phyloP scores from a whole-genome alignment of 2,329 filamentous ascomycete genomes.

The Fusarium chaquense region DNA sequence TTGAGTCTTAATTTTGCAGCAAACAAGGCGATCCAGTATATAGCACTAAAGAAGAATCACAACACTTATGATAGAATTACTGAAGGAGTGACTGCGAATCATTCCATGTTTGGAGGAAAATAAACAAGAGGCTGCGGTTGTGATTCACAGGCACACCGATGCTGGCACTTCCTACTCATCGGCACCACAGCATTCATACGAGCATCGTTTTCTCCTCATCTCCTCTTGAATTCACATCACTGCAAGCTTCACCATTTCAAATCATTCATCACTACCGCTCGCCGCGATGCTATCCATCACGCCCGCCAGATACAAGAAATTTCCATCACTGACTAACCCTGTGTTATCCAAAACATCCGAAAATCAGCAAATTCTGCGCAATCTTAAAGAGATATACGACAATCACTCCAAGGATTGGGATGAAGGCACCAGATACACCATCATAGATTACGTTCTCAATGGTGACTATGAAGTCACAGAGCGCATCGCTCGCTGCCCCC shows the following conservation, averaged over 20 bases:
- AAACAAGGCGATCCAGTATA: not conserved
- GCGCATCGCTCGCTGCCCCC: not conserved
- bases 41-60: not conserved
- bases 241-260: not conserved
- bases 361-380: not conserved
- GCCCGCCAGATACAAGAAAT: not conserved
- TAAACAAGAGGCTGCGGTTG: not conserved
- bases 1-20: no score
- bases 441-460: not conserved
- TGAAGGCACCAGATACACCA: not conserved
- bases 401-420: slow-evolving; percentile 4
- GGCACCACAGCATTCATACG: not conserved
- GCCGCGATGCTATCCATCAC: not conserved
- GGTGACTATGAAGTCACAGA: not conserved
- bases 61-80: no score
- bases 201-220: not conserved
- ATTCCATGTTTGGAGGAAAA: not conserved
- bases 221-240: no score
- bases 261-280: not conserved
- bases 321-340: not conserved
- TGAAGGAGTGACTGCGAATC: not conserved
- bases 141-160: not conserved
- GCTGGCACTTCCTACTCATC: not conserved
- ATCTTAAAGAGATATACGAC: not conserved
- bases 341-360: not conserved